phyloP scores from a whole-genome alignment of 2,329 filamentous ascomycete species.

The Curvularia eragrostidis region DNA sequence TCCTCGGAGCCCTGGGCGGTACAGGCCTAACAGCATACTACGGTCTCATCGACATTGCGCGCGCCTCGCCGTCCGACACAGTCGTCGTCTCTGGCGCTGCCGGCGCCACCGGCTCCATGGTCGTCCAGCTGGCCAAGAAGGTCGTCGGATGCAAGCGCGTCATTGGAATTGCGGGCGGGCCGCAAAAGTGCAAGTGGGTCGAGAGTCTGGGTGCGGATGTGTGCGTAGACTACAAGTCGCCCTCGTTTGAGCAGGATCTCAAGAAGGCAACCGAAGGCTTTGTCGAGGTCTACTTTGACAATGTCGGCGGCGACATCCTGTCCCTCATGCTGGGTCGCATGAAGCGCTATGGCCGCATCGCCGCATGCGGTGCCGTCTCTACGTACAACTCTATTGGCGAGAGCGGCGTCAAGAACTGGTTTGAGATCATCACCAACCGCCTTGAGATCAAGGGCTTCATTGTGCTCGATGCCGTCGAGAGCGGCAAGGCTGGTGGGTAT shows the following conservation, averaged over 20 bases:
- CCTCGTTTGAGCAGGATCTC: slow-evolving; percentile 57
- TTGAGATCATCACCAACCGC: slow-evolving; percentile 52
- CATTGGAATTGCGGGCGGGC: slow-evolving; percentile 61
- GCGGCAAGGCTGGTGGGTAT: slow-evolving; percentile 37
- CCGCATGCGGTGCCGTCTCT: slow-evolving; percentile 54
- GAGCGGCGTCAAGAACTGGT: slow-evolving; percentile 52
- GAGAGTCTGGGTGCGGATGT: slow-evolving; percentile 60
- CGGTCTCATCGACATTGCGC: slow-evolving; percentile 71
- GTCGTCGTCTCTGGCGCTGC: slow-evolving; percentile 81
- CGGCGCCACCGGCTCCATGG: slow-evolving; percentile 77
- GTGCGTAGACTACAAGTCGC: slow-evolving; percentile 62
- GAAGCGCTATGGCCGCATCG: slow-evolving; percentile 51
- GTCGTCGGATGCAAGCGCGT: slow-evolving; percentile 57
- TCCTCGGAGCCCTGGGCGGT: slow-evolving; percentile 55
- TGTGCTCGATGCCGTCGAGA: slow-evolving; percentile 49
- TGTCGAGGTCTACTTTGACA: slow-evolving; percentile 61
- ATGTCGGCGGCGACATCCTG: slow-evolving; percentile 58
- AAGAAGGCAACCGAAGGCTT: slow-evolving; percentile 56
- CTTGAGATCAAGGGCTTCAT: slow-evolving; percentile 56
- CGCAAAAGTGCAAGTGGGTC: slow-evolving; percentile 61
- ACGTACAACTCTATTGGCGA: slow-evolving; percentile 50
- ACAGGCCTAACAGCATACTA: slow-evolving; percentile 76
- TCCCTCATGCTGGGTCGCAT: slow-evolving; percentile 56
- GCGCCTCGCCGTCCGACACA: slow-evolving; percentile 70
- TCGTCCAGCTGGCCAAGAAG: slow-evolving; percentile 63